A percentile compares a stretch with the other conserved stretches of the same genome.
These are phyloP conservation scores for Tuber magnatum DNA, from an alignment of 495 filamentous ascomycete species.

Conservation along the genomic window DNA sequence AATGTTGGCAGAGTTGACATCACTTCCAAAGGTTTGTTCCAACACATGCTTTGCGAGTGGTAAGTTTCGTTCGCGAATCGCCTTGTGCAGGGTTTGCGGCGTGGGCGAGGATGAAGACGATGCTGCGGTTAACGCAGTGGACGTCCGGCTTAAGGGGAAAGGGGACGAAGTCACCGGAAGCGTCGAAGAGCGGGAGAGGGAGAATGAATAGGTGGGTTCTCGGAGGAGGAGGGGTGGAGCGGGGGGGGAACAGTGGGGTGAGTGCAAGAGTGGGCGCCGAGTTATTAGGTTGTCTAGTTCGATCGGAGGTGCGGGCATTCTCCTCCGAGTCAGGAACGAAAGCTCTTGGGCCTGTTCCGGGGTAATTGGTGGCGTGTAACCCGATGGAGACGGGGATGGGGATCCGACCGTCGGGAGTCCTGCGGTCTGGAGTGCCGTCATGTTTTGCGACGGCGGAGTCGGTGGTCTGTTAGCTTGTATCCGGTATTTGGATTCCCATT, in stretches of 20 bases:
- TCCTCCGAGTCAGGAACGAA: not conserved
- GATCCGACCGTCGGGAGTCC: not conserved
- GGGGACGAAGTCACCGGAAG: not conserved
- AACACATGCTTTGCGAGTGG: not conserved
- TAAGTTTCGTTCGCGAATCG: not conserved
- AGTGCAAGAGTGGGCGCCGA: not conserved
- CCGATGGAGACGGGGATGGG: not conserved
- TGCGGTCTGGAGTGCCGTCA: not conserved
- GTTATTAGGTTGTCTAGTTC: not conserved
- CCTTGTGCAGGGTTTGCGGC: not conserved
- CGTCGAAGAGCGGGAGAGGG: not conserved
- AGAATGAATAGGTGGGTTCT: not conserved
- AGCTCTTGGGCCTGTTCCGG: not conserved
- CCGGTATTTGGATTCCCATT: not conserved
- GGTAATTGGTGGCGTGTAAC: not conserved
- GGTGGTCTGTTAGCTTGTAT: not conserved
- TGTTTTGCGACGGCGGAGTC: not conserved
- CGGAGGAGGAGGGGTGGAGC: not conserved
- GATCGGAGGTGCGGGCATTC: not conserved
- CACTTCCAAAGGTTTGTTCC: not conserved
- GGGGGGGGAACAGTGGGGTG: not conserved
- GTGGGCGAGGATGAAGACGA: not conserved
- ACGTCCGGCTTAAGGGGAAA: not conserved
- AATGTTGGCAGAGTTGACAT: not conserved
- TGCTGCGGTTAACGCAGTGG: not conserved